phyloP scores from a whole-genome alignment of 2,329 filamentous ascomycete species.

The Xylariaceae sp. region DNA sequence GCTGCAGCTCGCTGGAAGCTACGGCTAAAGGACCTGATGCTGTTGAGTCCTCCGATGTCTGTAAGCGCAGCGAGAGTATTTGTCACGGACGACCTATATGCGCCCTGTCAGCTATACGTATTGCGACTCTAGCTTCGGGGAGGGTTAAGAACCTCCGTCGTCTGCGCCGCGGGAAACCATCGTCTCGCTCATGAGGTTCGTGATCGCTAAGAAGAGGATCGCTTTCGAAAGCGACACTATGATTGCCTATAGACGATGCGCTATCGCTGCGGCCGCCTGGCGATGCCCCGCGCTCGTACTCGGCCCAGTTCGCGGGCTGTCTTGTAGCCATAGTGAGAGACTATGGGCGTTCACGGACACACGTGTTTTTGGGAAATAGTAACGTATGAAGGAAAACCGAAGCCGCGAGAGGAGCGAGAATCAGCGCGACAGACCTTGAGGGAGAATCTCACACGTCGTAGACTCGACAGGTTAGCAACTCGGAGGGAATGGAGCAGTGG shows the following conservation, averaged over 20 bases:
- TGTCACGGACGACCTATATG: constrained; percentile 62
- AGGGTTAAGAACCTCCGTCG: constrained; percentile 45
- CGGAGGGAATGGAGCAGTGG: constrained; percentile 5
- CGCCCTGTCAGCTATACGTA: constrained; percentile 8
- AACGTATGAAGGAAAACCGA: not conserved
- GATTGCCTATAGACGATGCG: constrained; percentile 47
- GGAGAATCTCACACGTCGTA: too few relatives aligned
- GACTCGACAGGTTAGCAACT: too few relatives aligned
- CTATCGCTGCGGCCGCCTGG: constrained; percentile 47
- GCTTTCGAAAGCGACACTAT: constrained; percentile 51
- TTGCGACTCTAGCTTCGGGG: not conserved
- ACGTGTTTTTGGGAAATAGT: not conserved
- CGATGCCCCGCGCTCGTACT: constrained; percentile 52
- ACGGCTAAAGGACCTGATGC: constrained; percentile 88
- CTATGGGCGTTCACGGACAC: not conserved
- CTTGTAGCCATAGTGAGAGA: constrained; percentile 31
- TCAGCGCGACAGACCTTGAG: not conserved
- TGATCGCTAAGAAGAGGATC: constrained; percentile 52
- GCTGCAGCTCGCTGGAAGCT: constrained; percentile 91
- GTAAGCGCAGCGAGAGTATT: constrained; percentile 62
- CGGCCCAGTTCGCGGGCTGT: constrained; percentile 50
- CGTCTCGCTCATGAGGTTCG: constrained; percentile 43
- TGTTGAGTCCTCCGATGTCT: constrained; percentile 89
- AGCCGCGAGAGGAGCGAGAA: not conserved
- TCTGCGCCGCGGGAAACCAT: constrained; percentile 39